These are phyloP conservation scores for Tolypocladium guangdongense DNA, from an alignment of 2,329 filamentous ascomycete species.

Conservation along the genomic window DNA sequence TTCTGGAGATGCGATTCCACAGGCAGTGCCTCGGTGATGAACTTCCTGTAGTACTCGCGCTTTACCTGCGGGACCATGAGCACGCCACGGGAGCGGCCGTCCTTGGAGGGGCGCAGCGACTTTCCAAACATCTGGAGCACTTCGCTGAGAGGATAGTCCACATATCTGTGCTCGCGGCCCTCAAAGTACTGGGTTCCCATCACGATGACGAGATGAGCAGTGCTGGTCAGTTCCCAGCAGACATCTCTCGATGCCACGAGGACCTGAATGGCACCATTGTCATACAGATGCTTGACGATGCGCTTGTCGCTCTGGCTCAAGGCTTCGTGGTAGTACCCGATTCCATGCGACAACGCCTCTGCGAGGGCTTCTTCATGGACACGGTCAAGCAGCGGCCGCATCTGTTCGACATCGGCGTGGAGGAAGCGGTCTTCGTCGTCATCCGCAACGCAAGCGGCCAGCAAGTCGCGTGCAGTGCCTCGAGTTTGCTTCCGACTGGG, in stretches of 20 bases:
- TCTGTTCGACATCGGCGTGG: slow-evolving; percentile 70
- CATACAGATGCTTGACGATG: slow-evolving; percentile 87
- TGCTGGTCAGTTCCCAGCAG: slow-evolving; percentile 88
- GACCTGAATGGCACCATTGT: slow-evolving; percentile 80
- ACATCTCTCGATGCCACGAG: slow-evolving; percentile 70
- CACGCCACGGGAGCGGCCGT: slow-evolving; percentile 79
- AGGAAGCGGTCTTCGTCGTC: slow-evolving; percentile 92
- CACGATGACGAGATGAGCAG: slow-evolving; percentile 81
- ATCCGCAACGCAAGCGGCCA: slow-evolving; percentile 78
- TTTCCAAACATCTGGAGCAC: slow-evolving; percentile 98
- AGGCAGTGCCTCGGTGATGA: slow-evolving; percentile 88
- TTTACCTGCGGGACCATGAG: slow-evolving; percentile 92
- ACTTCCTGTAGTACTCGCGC: slow-evolving; percentile 98
- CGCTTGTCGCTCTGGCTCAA: slow-evolving; percentile 80
- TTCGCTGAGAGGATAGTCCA: slow-evolving; percentile 91
- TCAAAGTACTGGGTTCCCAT: slow-evolving; percentile 99
- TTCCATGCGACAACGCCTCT: slow-evolving; percentile 83
- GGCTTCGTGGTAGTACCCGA: slow-evolving; percentile 96
- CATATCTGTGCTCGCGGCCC: slow-evolving; percentile 89
- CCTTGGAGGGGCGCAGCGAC: slow-evolving; percentile 66
- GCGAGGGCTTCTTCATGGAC: slow-evolving; percentile 80
- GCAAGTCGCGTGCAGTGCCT: slow-evolving; percentile 72
- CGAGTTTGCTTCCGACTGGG: slow-evolving; percentile 89
- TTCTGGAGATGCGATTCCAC: slow-evolving; percentile 90
- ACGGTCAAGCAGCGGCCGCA: slow-evolving; percentile 69